Evolutionary conservation across 345 rosid genomes (phyloP).

Genomic region (Eucalyptus albens): DNA sequence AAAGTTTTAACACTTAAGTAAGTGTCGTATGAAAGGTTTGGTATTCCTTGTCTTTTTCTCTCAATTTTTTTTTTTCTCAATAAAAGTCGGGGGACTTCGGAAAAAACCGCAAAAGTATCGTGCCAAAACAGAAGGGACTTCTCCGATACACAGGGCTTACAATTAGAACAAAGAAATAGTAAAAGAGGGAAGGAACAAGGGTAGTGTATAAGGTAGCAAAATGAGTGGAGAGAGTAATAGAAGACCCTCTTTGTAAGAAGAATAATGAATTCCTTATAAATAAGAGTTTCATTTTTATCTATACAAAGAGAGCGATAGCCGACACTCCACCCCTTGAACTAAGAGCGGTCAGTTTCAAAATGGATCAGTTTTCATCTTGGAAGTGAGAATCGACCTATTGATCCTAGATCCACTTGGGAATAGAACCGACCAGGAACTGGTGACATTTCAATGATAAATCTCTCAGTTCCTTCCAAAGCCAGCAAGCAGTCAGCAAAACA

Average conservation of each 20-base stretch:
- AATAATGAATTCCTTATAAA: too few species aligned
- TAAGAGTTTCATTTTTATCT: background rate
- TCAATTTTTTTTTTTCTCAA: fast-evolving
- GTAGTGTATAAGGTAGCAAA: too few species aligned
- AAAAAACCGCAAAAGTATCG: background rate
- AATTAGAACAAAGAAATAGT: background rate
- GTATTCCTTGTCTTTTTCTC: too few species aligned
- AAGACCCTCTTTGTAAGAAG: background rate
- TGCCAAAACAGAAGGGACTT: background rate
- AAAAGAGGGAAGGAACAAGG: background rate
- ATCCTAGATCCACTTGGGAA: background rate
- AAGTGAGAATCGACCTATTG: fast-evolving
- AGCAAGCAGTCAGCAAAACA: background rate
- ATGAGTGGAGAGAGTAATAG: background rate
- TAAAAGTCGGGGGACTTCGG: fast-evolving
- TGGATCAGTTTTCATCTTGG: fast-evolving
- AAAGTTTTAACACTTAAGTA: fast-evolving
- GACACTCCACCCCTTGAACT: background rate
- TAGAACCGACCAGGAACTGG: fast-evolving
- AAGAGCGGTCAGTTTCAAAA: fast-evolving
- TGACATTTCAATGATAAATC: background rate
- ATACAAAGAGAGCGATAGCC: fast-evolving
- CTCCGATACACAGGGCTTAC: background rate
- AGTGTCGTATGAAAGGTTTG: fast-evolving
- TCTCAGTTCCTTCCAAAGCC: background rate